These are phyloP conservation scores for Batkoa obscura DNA, from an alignment of 371 early-diverging fungal species.

Conservation along the genomic window DNA sequence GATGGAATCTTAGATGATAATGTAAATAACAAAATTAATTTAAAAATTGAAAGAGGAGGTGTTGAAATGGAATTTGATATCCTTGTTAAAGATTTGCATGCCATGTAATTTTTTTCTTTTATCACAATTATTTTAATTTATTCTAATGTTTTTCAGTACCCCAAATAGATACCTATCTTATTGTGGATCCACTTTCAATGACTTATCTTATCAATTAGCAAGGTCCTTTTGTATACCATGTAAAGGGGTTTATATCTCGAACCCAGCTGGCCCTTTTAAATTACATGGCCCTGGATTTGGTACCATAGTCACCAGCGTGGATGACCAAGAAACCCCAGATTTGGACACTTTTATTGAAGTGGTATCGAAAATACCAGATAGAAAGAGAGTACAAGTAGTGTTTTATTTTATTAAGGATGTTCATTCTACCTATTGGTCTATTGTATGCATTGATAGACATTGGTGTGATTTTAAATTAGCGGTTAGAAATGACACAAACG, in stretches of 20 bases:
- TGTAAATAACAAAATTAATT: conserved; percentile 29
- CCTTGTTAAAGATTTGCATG: conserved; percentile 55
- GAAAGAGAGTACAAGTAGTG: conserved; percentile 58
- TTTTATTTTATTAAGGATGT: conserved; percentile 59
- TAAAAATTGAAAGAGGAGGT: conserved; percentile 52
- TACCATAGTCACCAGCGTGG: conserved; percentile 52
- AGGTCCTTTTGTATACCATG: conserved; percentile 44
- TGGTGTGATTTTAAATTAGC: conserved; percentile 61
- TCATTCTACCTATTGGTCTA: conserved; percentile 42
- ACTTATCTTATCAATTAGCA: conserved; percentile 73
- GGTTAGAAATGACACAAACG: conserved; percentile 38
- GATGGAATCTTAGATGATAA: conserved; percentile 41
- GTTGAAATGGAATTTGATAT: conserved; percentile 24
- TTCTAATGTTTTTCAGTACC: conserved; percentile 11
- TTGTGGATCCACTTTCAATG: conserved; percentile 67
- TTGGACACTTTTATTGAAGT: conserved; percentile 55
- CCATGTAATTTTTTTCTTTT: conserved; percentile 10
- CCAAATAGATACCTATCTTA: conserved; percentile 56
- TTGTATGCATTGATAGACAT: conserved; percentile 56
- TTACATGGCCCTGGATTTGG: conserved; percentile 60
- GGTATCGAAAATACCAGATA: conserved; percentile 51
- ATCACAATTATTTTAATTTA: no score
- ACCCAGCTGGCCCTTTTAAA: conserved; percentile 38
- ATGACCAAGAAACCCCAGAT: conserved; percentile 45
- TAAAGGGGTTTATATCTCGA: conserved; percentile 59